Base-by-base conservation (phyloP, 1,139 yeast genomes). In the Nadsonia commutata region DNA sequence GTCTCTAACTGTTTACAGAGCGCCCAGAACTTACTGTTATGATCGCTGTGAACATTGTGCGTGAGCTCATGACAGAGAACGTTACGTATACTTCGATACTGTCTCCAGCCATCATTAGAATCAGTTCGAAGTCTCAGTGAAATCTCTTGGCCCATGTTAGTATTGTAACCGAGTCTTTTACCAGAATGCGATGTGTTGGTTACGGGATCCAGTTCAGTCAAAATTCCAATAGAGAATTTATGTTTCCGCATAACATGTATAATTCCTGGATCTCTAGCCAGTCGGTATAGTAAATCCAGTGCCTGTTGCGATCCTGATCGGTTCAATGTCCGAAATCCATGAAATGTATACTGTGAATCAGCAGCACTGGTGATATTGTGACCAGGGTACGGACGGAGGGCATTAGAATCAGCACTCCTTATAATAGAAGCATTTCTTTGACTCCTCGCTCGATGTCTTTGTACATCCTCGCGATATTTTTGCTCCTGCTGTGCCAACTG, bases 61-160 rank as follows among this genome's bases (percentile, higher is more conserved):
- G 68, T 57, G 20, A 65, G 54, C 46, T 65, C 70, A 45, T 65
- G 70, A 46, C 68, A 60, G 22, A 65, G 52, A 8, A 63, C 65
- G 40, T 55, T 58, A 38, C 62, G 49, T 22, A 65, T 56, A 37
- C 58, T 59, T 39, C 53, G 54, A 46, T 63, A 65, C 41, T 56
- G 53, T 40, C 67, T 52, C 52, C 59, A 65, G 5, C 69, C 70
- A 21, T 59, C 58, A 45, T 64, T 62, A 39, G 53, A 57, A 46
- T 65, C 68, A 2, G 68, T 65, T 23, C 70, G 52, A 9, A 65
- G 52, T 9, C 70, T 56, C 39, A 65, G 53, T 44, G 59, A 57
- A 37, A 65, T 65, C 23, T 52, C 55, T 45, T 58, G 56, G n/a
- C 70, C 70, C 39, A 46, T 49, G 48, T 60, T 59, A 37, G 58